Percentiles rank a stretch among this genome's conserved stretches.
phyloP scores from a whole-genome alignment of 192 early-diverging fungal species.

The Coemansia sp. region DNA sequence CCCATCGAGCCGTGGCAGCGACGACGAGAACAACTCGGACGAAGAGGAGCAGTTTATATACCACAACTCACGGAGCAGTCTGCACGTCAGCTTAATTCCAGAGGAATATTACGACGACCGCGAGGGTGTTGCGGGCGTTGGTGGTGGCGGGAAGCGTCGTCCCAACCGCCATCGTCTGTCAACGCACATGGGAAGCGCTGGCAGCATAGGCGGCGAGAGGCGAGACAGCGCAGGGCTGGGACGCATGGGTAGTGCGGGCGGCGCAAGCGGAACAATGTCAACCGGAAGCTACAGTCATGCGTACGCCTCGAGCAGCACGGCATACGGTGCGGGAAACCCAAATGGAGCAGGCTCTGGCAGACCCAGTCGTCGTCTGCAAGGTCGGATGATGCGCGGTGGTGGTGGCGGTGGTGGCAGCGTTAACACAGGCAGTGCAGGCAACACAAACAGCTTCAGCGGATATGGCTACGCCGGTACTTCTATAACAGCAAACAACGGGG shows the following conservation, averaged over 20 bases:
- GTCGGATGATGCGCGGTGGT: slow-evolving; percentile 2
- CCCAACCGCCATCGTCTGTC: slow-evolving; percentile 49
- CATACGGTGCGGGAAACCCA: slow-evolving; percentile 12
- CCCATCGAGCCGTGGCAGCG: slow-evolving; percentile 47
- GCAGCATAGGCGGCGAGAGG: slow-evolving; percentile 22
- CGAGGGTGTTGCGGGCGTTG: slow-evolving; percentile 3
- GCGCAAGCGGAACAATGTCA: slow-evolving; percentile 17
- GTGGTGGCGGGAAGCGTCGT: slow-evolving; percentile 23
- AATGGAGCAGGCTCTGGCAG: slow-evolving; percentile 9
- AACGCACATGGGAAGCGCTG: slow-evolving; percentile 26
- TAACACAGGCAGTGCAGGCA: slow-evolving; percentile 1
- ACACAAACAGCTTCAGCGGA: background rate
- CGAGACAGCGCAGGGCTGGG: slow-evolving; percentile 39
- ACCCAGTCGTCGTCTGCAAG: slow-evolving; percentile 3
- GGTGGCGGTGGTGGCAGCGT: slow-evolving; percentile 15
- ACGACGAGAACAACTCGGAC: slow-evolving; percentile 42
- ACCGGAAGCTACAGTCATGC: slow-evolving; percentile 30
- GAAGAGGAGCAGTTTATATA: slow-evolving; percentile 55
- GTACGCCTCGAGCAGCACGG: slow-evolving; percentile 30
- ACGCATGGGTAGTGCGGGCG: slow-evolving; percentile 14
- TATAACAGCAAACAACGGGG: slow-evolving; percentile 5
- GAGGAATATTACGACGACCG: slow-evolving; percentile 42
- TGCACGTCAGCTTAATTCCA: slow-evolving; percentile 53
- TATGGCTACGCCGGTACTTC: slow-evolving; percentile 3
- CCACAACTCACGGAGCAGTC: slow-evolving; percentile 53